Evolutionary conservation across 169 alveolate genomes (phyloP), one percentile per base, ranked within the genome.

Genomic region (Cryptosporidium felis): DNA sequence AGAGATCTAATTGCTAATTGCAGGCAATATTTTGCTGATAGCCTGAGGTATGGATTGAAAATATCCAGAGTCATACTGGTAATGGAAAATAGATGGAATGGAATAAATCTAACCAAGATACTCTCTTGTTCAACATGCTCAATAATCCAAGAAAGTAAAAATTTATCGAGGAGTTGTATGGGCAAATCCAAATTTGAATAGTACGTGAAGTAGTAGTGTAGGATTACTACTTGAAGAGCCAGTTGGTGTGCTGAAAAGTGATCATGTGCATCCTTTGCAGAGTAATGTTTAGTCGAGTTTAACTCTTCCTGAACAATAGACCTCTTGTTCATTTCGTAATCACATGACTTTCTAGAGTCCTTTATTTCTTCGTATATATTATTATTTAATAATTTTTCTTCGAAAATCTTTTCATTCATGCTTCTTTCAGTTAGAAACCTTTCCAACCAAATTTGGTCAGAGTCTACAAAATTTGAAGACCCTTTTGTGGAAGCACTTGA

Each of bases 1-100:
- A 74, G 56, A 47, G 85, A 74, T 74, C 85, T 74, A 53, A 74
- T 74, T 30, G 66, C 85, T 41, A 74, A 38, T 8, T 74, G 85
- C 26, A 74, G 38, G 21, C 85, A 74, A 56, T 74, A 74, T 56
- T 56, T 74, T 8, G 85, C 85, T 18, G 85, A 74, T 12, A 61
- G 46, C 44, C 85, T 74, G 14, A 74, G 21, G 34, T 74, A 74
- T n/a, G 85, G 85, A 53, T 56, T 74, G 56, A 53, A 74, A 38
- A 74, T 49, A 53, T 74, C 85, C 14, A 74, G 41, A 28, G 85
- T 74, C 67, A 74, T 74, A 53, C 85, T 42, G 5, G 85, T 74
- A 9, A 74, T 74, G 16, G 85, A 53, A 74, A 74, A 58, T 9
- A 74, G 66, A 18, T 74, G 66, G 42, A 58, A 74, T 2, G 85